Evolutionary conservation across 805 yeast genomes (phyloP).

Genomic region (Candida piceae): DNA sequence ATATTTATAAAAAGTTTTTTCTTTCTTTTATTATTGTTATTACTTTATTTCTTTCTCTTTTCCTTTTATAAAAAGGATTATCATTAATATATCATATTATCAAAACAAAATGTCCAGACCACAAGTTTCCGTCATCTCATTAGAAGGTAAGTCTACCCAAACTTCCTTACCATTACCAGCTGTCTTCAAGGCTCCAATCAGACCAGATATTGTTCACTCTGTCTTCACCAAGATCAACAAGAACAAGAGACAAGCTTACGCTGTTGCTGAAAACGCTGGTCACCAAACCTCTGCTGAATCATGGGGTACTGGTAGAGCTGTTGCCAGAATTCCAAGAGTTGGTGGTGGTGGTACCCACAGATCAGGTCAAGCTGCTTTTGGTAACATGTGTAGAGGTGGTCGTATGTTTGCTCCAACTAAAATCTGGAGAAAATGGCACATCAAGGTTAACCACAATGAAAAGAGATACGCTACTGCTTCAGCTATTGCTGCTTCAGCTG

Average conservation of each 20-base stretch:
- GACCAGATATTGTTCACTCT: constrained; percentile 98
- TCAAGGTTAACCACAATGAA: constrained; percentile 99
- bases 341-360: constrained; percentile 99
- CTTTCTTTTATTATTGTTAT: too few species aligned
- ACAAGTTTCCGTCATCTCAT: constrained; percentile 90
- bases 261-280: constrained; percentile 99
- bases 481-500: constrained; percentile 98
- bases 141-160: constrained; percentile 78
- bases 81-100: constrained; percentile 4
- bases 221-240: constrained; percentile 98
- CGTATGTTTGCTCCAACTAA: constrained; percentile 99
- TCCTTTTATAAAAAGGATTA: neutral
- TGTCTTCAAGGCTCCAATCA: constrained; percentile 99
- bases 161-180: constrained; percentile 92
- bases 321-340: constrained; percentile 99
- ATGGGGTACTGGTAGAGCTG: constrained; percentile 99
- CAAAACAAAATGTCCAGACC: constrained; percentile 57
- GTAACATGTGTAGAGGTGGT: constrained; percentile 99
- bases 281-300: constrained; percentile 99
- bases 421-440: constrained; percentile 99
- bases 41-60: neutral
- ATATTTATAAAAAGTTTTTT: too few species aligned
- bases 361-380: constrained; percentile 99
- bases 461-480: constrained; percentile 99
- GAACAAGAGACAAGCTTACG: constrained; percentile 99